Evolutionary conservation across 1,139 yeast genomes (phyloP).

Genomic region (Candida sp.): DNA sequence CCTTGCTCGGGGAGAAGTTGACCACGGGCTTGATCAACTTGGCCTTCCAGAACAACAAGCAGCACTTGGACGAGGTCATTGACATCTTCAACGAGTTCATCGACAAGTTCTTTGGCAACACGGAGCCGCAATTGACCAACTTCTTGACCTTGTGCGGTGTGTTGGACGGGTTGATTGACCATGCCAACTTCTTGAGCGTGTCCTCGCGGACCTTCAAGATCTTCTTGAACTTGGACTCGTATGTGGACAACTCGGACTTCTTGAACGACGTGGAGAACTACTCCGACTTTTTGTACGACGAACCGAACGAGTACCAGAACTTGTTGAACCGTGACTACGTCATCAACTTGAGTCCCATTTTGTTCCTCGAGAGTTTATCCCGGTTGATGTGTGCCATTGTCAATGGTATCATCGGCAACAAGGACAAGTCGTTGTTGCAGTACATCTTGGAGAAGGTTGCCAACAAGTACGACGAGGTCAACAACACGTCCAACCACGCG

Average conservation of each 20-base stretch:
- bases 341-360: conserved; percentile 44
- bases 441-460: conserved; percentile 31
- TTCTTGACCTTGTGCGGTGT: conserved; percentile 53
- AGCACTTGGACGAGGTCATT: conserved; percentile 29
- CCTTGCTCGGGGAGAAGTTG: conserved; percentile 35
- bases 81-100: conserved; percentile 34
- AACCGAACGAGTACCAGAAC: conserved; percentile 24
- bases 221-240: conserved; percentile 38
- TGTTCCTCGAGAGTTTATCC: conserved; percentile 48
- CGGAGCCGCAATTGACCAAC: conserved; percentile 32
- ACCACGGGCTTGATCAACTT: conserved; percentile 42
- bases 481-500: conserved; percentile 9
- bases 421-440: conserved; percentile 29
- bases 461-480: conserved; percentile 20
- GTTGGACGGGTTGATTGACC: conserved; percentile 43
- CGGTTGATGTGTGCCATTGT: conserved; percentile 39
- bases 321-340: conserved; percentile 35
- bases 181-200: conserved; percentile 35
- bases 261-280: conserved; percentile 42
- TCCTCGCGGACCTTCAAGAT: conserved; percentile 33
- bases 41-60: conserved; percentile 32
- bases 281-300: conserved; percentile 28
- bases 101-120: conserved; percentile 24
- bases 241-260: conserved; percentile 45
- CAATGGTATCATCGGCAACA: conserved; percentile 30